Conservation (phyloP, 2,329 filamentous ascomycete species). For the Claviceps quebecensis region DNA sequence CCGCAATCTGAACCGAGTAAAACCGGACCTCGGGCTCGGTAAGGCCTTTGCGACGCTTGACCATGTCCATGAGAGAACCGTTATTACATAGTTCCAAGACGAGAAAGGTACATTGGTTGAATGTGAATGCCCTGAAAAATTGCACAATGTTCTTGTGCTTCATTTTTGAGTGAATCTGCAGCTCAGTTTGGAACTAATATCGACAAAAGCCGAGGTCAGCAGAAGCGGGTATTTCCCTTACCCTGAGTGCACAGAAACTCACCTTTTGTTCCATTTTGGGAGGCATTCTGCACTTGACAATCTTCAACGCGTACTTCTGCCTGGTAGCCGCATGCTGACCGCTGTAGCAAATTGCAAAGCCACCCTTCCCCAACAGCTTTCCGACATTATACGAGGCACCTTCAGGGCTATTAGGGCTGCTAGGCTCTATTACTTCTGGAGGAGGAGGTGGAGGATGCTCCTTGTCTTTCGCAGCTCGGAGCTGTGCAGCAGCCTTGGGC, state of each 20-base stretch:
- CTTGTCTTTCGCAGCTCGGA: slow-evolving; percentile 47
- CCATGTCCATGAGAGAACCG: slow-evolving; percentile 94
- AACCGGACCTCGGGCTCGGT: slow-evolving; percentile 90
- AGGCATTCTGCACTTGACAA: slow-evolving; percentile 72
- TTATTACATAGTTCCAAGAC: slow-evolving; percentile 91
- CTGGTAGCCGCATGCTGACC: slow-evolving; percentile 52
- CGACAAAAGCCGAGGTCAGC: not conserved
- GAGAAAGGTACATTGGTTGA: slow-evolving; percentile 78
- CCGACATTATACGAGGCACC: slow-evolving; percentile 63
- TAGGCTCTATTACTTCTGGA: slow-evolving; percentile 42
- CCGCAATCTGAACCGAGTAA: slow-evolving; percentile 88
- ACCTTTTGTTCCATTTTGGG: slow-evolving; percentile 77
- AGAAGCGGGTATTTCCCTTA: not conserved
- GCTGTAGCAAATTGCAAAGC: slow-evolving; percentile 70
- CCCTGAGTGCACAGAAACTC: slow-evolving; percentile 5
- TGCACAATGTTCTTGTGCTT: slow-evolving; percentile 90
- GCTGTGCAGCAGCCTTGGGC: slow-evolving; percentile 35
- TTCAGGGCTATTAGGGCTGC: slow-evolving; percentile 53
- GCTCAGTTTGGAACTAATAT: slow-evolving; percentile 57
- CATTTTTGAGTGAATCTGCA: slow-evolving; percentile 98
- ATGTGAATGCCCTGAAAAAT: slow-evolving; percentile 88
- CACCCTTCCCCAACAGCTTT: slow-evolving; percentile 63
- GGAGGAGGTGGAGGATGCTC: slow-evolving; percentile 54
- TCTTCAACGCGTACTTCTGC: slow-evolving; percentile 63
- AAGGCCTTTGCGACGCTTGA: slow-evolving; percentile 78